phyloP scores from a whole-genome alignment of 139 green algal genomes.

The Pleodorina starrii region DNA sequence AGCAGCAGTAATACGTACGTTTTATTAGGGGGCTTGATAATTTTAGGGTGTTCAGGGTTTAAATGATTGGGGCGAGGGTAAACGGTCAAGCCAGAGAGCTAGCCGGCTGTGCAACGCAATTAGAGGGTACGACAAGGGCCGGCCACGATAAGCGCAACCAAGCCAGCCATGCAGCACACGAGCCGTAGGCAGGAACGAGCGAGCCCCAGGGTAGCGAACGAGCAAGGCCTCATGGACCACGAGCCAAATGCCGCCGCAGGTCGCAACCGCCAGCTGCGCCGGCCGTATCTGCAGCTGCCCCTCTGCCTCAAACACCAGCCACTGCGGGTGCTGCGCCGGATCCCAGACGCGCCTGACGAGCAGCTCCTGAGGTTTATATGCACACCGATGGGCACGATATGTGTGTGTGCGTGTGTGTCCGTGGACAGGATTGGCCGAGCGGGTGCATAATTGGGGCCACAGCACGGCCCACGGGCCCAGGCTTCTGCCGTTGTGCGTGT shows the following conservation, averaged over 20 bases:
- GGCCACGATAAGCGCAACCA: constrained; percentile 67
- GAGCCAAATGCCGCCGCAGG: constrained; percentile 56
- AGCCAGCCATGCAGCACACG: no score
- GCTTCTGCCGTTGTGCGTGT: no score
- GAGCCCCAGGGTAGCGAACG: constrained; percentile 79
- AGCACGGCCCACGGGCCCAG: no score
- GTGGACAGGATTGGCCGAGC: no score
- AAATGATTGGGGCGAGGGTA: no score
- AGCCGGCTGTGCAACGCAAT: no score
- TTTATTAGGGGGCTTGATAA: no score
- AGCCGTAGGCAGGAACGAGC: constrained; percentile 78
- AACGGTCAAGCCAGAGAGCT: no score
- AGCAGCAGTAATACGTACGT: no score
- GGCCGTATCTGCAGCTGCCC: constrained; percentile 75
- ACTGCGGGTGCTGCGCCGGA: constrained; percentile 56
- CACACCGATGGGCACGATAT: neutral
- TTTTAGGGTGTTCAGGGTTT: no score
- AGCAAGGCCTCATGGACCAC: constrained; percentile 66
- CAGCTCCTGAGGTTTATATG: constrained; percentile 61
- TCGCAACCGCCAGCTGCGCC: constrained; percentile 61
- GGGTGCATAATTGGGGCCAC: no score
- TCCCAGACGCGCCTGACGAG: constrained; percentile 59
- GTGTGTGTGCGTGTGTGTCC: no score
- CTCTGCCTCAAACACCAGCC: constrained; percentile 77
- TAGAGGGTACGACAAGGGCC: constrained; percentile 47